Evolutionary conservation across 1,284 basidiomycete genomes (phyloP), one percentile per base, ranked within the genome.

Genomic region (Bjerkandera adusta): DNA sequence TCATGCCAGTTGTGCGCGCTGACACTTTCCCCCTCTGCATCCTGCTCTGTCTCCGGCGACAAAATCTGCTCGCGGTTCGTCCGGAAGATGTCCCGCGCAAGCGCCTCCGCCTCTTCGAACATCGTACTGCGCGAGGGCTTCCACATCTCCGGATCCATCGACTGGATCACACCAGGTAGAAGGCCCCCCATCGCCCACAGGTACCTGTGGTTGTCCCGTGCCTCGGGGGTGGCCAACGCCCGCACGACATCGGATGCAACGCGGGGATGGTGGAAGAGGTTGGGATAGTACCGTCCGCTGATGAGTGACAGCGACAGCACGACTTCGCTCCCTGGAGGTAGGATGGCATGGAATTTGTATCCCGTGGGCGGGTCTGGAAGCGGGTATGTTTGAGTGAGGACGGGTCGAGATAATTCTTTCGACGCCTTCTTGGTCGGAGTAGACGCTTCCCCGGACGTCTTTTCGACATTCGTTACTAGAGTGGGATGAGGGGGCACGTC

Each of bases 211-310:
- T 69, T 66, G 24, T 62, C 45, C n/a, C n/a, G n/a, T n/a, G n/a
- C n/a, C n/a, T n/a, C n/a, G n/a, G n/a, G n/a, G n/a, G n/a, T n/a
- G n/a, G n/a, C n/a, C n/a, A n/a, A n/a, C n/a, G n/a, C n/a, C n/a
- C n/a, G n/a, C n/a, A n/a, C n/a, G n/a, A n/a, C n/a, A n/a, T n/a
- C n/a, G n/a, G n/a, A n/a, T n/a, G n/a, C n/a, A n/a, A 88, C 63
- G 21, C 80, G 67, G 0, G 83, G 82, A 56, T 89, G 85, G 10
- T 67, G 57, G 24, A 86, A 70, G 16, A 90, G 68, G 6, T 71
- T 65, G 4, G 87, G 83, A 60, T 90, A 90, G 62, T 90, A 90
- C 44, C 87, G 72, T 25, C 87, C 87, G 32, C 77, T 77, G 48
- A 90, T 73, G 45, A 88, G 66, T 20, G 78, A 76, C 26, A 89